Percentiles rank a stretch among this genome's conserved stretches.
Conservation (phyloP, 768 basidiomycete genomes). For the Ramaria sp. region DNA sequence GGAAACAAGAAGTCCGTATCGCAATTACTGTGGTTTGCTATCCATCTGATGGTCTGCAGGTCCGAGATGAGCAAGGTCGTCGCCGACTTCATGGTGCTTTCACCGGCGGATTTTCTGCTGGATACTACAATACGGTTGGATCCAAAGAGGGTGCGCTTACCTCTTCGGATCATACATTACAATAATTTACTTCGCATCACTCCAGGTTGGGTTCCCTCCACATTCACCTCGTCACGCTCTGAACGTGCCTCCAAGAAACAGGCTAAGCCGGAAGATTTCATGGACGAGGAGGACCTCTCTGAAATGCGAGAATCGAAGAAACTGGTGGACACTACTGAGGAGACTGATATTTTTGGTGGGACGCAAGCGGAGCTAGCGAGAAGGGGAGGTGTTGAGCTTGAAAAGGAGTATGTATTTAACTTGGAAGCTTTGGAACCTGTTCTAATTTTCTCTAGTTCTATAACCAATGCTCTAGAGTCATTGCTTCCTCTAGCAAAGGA, state of each 20-base stretch:
- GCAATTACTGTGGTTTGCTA: conserved; percentile 12
- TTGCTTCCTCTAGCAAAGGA: conserved; percentile 68
- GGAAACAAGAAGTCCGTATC: conserved; percentile 85
- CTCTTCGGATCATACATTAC: background rate
- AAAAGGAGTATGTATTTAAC: conserved; percentile 39
- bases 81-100: conserved; percentile 95
- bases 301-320: conserved; percentile 65
- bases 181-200: background rate
- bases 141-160: conserved; percentile 74
- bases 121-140: conserved; percentile 93
- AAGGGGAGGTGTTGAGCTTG: conserved; percentile 27
- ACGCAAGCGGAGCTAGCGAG: conserved; percentile 35
- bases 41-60: conserved; percentile 32
- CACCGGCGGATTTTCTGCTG: conserved; percentile 96
- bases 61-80: conserved; percentile 88
- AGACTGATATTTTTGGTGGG: conserved; percentile 58
- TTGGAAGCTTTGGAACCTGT: background rate
- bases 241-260: conserved; percentile 58
- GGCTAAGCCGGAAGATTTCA: conserved; percentile 81
- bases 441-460: conserved; percentile 33
- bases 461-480: conserved; percentile 53
- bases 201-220: conserved; percentile 88
- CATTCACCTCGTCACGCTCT: conserved; percentile 81
- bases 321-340: conserved; percentile 70
- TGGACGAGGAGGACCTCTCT: conserved; percentile 97